Evolutionary conservation across 805 yeast species (phyloP).

Genomic region (Pichia phayaonensis): DNA sequence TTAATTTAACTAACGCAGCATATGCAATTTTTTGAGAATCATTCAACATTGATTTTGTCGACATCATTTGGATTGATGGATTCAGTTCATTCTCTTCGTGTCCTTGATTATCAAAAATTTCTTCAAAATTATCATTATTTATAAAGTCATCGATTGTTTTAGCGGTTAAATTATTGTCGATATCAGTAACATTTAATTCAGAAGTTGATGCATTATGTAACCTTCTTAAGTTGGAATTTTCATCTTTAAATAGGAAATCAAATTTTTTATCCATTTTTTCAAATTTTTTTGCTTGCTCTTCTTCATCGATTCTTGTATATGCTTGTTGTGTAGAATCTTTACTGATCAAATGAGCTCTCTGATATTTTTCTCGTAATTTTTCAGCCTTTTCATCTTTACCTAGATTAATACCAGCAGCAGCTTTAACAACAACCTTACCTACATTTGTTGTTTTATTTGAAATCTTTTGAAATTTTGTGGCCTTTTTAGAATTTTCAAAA

Average conservation of each 20-base stretch:
- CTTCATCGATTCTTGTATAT: constrained; percentile 83
- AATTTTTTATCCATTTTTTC: constrained; percentile 42
- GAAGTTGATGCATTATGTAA: constrained; percentile 16
- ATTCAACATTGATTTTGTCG: constrained; percentile 72
- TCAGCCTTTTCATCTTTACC: constrained; percentile 8
- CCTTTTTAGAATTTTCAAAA: constrained; percentile 4
- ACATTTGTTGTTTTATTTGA: constrained; percentile 4
- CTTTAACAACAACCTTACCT: constrained; percentile 6
- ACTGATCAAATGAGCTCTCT: constrained; percentile 21
- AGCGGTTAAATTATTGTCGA: background rate
- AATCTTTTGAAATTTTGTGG: constrained; percentile 6
- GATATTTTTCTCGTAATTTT: constrained; percentile 12
- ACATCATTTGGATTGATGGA: constrained; percentile 60
- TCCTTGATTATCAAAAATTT: constrained; percentile 14
- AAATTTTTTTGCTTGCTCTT: constrained; percentile 75
- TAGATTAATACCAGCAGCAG: constrained; percentile 8
- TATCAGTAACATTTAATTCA: background rate
- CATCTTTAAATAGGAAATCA: constrained; percentile 40
- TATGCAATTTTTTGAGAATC: constrained; percentile 90
- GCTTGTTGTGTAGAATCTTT: constrained; percentile 52
- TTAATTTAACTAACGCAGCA: constrained; percentile 72
- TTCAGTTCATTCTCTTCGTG: constrained; percentile 31
- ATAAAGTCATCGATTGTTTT: constrained; percentile 12
- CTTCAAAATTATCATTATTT: constrained; percentile 21
- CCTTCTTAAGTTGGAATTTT: constrained; percentile 26